A percentile compares a stretch with the other conserved stretches of the same genome.
phyloP scores from a whole-genome alignment of 768 basidiomycete species.

The Sarcodon aspratus region DNA sequence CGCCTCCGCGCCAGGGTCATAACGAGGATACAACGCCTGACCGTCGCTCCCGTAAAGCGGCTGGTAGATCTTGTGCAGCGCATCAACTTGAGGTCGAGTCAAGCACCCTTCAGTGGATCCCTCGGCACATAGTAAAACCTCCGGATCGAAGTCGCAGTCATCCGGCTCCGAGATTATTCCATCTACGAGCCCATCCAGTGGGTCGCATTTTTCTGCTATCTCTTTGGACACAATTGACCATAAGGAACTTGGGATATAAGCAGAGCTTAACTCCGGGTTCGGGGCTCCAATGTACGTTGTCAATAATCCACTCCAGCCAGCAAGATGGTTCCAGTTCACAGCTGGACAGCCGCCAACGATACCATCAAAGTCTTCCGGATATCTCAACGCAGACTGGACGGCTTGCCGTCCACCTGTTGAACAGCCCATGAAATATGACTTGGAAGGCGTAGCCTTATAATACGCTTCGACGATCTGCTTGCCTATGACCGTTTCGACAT shows the following conservation, averaged over 20 bases:
- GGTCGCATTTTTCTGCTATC: neutral
- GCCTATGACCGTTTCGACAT: neutral
- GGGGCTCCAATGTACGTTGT: neutral
- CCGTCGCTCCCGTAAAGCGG: neutral
- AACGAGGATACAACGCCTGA: neutral
- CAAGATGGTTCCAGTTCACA: neutral
- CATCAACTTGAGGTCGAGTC: neutral
- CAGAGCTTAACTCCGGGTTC: neutral
- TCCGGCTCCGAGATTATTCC: neutral
- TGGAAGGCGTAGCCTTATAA: neutral
- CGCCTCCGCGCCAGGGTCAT: neutral
- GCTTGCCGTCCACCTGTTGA: neutral
- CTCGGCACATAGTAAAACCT: neutral
- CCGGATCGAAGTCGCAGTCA: neutral
- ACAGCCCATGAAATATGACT: neutral
- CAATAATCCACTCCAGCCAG: neutral
- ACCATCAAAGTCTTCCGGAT: neutral
- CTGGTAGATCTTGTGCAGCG: neutral
- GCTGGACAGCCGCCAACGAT: neutral
- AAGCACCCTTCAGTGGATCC: neutral
- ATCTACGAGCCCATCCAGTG: neutral
- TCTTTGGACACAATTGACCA: neutral
- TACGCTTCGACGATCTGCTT: neutral
- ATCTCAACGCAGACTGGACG: neutral
- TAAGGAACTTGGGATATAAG: neutral